Percentiles rank a stretch among this genome's conserved stretches.
Evolutionary conservation across 2,329 filamentous ascomycete species (phyloP).

Genomic region (Aspergillus ruber): DNA sequence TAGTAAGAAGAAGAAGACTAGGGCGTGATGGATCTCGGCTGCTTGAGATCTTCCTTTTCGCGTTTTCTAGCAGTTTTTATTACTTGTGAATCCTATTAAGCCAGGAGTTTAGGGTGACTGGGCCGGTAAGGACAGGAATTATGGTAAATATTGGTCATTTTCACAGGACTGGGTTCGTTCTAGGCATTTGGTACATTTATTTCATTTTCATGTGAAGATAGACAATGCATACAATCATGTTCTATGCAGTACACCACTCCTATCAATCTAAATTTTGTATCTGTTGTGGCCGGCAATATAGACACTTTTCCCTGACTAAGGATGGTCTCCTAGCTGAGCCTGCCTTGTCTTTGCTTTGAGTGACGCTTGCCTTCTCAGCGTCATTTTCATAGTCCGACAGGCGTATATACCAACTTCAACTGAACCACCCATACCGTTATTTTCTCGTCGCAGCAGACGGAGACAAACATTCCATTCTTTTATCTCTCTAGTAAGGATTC

Average conservation of each 20-base stretch:
- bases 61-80: constrained; percentile 1
- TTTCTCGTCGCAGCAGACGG: too few species aligned
- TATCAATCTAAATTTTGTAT: background rate
- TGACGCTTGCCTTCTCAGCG: background rate
- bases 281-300: background rate
- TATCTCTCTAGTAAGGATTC: background rate
- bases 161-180: background rate
- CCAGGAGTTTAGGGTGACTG: constrained; percentile 4
- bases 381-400: too few species aligned
- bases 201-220: background rate
- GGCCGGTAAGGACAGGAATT: background rate
- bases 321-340: background rate
- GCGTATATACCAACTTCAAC: too few species aligned
- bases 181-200: background rate
- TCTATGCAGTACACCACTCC: background rate
- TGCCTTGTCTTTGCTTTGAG: background rate
- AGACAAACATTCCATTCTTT: background rate
- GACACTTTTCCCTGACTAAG: background rate
- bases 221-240: too few species aligned
- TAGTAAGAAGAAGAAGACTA: constrained; percentile 30
- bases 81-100: constrained; percentile 5
- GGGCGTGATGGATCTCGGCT: constrained; percentile 9
- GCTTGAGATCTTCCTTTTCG: constrained; percentile 1
- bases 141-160: background rate
- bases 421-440: too few species aligned